Percentiles rank a stretch among this genome's conserved stretches.
Conservation (phyloP, 2,329 filamentous ascomycete genomes). For the Diaporthe longicolla region DNA sequence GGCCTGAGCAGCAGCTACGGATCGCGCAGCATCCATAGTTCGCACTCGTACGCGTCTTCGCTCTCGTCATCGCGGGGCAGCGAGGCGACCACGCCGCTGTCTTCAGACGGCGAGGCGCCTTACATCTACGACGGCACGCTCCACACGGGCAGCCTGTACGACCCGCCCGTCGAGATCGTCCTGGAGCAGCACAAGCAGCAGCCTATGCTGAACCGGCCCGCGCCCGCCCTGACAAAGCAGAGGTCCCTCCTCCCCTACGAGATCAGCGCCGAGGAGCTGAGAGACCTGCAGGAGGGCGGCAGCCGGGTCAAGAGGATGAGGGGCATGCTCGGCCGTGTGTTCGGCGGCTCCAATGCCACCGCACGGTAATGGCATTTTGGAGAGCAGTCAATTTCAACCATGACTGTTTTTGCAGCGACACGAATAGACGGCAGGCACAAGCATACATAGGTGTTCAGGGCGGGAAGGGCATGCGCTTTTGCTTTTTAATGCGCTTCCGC, state of each 20-base stretch:
- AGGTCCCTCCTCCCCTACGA: constrained; percentile 65
- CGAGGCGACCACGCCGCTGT: constrained; percentile 64
- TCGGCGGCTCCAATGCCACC: constrained; percentile 59
- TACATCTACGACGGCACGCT: constrained; percentile 54
- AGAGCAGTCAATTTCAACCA: background rate
- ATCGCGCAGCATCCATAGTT: constrained; percentile 61
- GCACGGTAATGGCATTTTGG: constrained; percentile 51
- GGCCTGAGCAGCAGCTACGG: constrained; percentile 58
- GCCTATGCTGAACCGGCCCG: constrained; percentile 42
- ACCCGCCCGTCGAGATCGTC: constrained; percentile 64
- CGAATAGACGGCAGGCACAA: constrained; percentile 30
- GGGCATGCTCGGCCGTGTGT: constrained; percentile 68
- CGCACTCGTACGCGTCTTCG: constrained; percentile 60
- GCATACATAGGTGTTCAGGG: constrained; percentile 34
- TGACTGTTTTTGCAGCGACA: constrained; percentile 16
- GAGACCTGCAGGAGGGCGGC: constrained; percentile 62
- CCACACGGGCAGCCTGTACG: constrained; percentile 59
- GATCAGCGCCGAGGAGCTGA: constrained; percentile 67
- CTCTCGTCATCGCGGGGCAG: constrained; percentile 50
- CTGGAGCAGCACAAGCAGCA: constrained; percentile 50
- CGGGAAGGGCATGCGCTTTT: background rate
- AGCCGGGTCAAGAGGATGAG: constrained; percentile 62
- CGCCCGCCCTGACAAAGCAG: constrained; percentile 44
- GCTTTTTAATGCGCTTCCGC: constrained; percentile 8
- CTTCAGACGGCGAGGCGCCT: constrained; percentile 58